Evolutionary conservation across 2,329 filamentous ascomycete species (phyloP).

Genomic region (Ophiostoma angusticollis): DNA sequence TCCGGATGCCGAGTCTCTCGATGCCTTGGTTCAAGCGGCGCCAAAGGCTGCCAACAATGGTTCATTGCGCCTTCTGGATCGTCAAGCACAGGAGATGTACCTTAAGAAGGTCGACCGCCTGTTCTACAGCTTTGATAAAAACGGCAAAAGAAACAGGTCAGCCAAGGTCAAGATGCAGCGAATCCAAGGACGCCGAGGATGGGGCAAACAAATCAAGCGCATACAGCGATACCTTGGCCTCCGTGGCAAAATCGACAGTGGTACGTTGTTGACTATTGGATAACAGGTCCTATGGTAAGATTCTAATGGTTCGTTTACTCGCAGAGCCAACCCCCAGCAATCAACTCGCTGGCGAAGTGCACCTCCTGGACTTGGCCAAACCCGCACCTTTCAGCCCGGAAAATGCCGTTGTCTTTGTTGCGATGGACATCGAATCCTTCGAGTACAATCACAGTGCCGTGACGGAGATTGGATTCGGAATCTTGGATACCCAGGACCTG

Average conservation of each 20-base stretch:
- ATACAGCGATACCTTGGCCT: conserved; percentile 61
- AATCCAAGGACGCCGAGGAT: conserved; percentile 35
- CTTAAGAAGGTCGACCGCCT: conserved; percentile 6
- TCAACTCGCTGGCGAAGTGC: not conserved
- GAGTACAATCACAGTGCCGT: conserved; percentile 54
- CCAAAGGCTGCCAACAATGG: too few species aligned
- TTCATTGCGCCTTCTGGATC: too few species aligned
- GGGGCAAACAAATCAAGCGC: conserved; percentile 45
- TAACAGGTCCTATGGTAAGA: too few species aligned
- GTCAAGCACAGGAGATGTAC: not conserved
- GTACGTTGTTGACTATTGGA: not conserved
- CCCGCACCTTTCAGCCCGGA: conserved; percentile 35
- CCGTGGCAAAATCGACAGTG: conserved; percentile 22
- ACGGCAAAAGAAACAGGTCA: conserved; percentile 27
- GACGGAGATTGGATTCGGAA: conserved; percentile 77
- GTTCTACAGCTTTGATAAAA: not conserved
- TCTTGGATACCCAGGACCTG: conserved; percentile 56
- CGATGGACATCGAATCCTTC: conserved; percentile 71
- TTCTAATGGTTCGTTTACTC: too few species aligned
- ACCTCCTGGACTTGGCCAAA: conserved; percentile 29
- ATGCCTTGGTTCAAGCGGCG: conserved; percentile 17
- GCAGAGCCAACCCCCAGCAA: not conserved
- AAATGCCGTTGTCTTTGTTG: conserved; percentile 54
- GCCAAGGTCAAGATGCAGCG: conserved; percentile 33
- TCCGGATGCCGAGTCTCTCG: conserved; percentile 26